Conservation (phyloP, 176 grass and related monocot species). For the Pontederia crassipes region DNA sequence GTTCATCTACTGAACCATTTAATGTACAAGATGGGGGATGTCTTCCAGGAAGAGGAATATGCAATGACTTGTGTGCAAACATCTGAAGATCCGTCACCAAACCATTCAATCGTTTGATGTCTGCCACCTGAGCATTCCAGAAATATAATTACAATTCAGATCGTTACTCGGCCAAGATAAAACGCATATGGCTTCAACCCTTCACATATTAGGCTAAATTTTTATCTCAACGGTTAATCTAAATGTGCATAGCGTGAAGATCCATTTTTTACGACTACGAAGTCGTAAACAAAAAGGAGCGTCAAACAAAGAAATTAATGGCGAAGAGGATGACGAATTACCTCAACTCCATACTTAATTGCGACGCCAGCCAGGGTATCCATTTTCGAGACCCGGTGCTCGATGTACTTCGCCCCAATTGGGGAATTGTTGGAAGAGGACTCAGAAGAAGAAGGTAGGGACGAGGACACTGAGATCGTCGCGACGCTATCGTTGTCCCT, state of each 20-base stretch:
- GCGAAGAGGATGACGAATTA: not conserved
- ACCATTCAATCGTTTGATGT: slow-evolving; percentile 75
- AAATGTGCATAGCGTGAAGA: no score
- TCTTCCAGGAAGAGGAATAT: slow-evolving; percentile 62
- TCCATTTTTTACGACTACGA: no score
- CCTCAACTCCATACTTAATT: slow-evolving; percentile 18
- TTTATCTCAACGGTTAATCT: no score
- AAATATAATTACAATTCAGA: no score
- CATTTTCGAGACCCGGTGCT: slow-evolving; percentile 14
- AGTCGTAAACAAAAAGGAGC: no score
- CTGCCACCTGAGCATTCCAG: slow-evolving; percentile 39
- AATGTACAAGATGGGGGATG: slow-evolving; percentile 47
- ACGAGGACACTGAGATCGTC: slow-evolving; percentile 10
- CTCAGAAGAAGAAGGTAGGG: not conserved
- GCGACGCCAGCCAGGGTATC: slow-evolving; percentile 17
- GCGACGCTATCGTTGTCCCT: not conserved
- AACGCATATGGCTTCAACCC: no score
- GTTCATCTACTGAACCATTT: slow-evolving; percentile 22
- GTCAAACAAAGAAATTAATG: no score
- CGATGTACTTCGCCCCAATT: not conserved
- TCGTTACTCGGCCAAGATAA: no score
- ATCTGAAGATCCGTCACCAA: slow-evolving; percentile 86
- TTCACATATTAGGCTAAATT: no score
- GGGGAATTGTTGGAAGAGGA: not conserved
- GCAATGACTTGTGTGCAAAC: slow-evolving; percentile 72